Base-by-base conservation (phyloP, 2,329 filamentous ascomycete genomes). In the Phaeosphaeriaceae sp. region DNA sequence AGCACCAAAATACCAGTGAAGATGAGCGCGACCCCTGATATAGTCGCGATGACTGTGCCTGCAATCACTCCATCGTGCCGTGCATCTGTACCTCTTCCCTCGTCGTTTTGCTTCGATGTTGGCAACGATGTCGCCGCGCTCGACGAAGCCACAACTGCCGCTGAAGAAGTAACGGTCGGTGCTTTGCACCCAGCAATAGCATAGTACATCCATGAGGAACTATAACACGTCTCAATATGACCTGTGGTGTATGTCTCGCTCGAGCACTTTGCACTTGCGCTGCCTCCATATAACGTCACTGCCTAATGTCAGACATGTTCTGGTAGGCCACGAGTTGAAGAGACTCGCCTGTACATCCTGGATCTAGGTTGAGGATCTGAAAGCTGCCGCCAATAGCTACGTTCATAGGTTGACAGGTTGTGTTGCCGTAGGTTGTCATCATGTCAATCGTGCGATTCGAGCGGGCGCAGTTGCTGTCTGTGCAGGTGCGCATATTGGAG, bases 101-200 rank as follows among this genome's bases (percentile, higher is more conserved):
- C 24, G 17, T 75, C 96, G 92, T 77, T 92, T 95, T 51, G 95
- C 90, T 83, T 99, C 96, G 11, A 98, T 93, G 71, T 99, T 98
- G 69, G 95, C 90, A 48, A 91, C 87, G 0, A 95, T 98, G 72
- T 97, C 94, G 76, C 90, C 86, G 56, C 94, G 90, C 74, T 97
- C 92, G 61, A 44, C 3, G 60, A 54, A 9, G 55, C 42, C 48
- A 9, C 4, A 9, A 52, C 51, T 17, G 25, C n/a, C 19, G 36
- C 46, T 4, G 53, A 31, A 11, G 56, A 51, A 3, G 64, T 61
- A 2, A 58, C 40, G 19, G 19, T 47, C 15, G 65, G 65, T 1
- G 51, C 52, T 3, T 62, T 40, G 46, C 70, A 73, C 2, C 62
- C 58, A 31, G 73, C 69, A 21, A 74, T 68, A 33, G 69, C 71